Conservation (phyloP, 2,329 filamentous ascomycete species). For the Ophiostoma quercus region DNA sequence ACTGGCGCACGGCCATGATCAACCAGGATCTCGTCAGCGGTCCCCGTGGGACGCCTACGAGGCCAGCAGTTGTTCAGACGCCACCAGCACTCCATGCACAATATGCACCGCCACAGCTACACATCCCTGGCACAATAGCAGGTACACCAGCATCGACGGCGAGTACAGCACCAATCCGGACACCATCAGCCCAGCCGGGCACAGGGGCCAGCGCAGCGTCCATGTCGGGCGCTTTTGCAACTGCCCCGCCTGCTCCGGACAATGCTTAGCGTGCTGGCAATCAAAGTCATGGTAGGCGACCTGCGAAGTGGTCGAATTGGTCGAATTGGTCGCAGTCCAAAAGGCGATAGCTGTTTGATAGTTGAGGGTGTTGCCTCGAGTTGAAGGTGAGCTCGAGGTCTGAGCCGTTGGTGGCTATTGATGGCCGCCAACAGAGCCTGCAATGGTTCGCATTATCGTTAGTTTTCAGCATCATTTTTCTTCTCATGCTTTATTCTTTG, state of each 20-base stretch:
- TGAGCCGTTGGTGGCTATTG: neutral
- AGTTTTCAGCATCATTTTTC: neutral
- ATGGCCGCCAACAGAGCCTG: neutral
- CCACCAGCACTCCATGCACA: neutral
- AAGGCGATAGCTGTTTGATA: neutral
- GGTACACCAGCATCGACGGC: neutral
- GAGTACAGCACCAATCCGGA: neutral
- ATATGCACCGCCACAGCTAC: neutral
- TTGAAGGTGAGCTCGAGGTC: neutral
- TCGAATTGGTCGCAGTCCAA: neutral
- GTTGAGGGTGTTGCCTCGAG: neutral
- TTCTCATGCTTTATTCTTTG: neutral
- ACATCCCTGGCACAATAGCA: neutral
- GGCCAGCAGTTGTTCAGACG: neutral
- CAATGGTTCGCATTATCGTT: neutral
- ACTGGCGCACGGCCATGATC: neutral
- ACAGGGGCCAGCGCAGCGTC: conserved; percentile 19
- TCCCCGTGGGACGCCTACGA: neutral
- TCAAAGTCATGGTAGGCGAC: no score
- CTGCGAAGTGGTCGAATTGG: no score
- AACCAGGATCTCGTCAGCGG: neutral
- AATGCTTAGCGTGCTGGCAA: neutral
- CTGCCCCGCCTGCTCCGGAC: no score
- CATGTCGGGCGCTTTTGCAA: conserved; percentile 2
- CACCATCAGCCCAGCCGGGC: conserved; percentile 20